Evolutionary conservation across 371 early-diverging fungal genomes (phyloP), one percentile per base, ranked within the genome.

Genomic region (Mucor ambiguus): DNA sequence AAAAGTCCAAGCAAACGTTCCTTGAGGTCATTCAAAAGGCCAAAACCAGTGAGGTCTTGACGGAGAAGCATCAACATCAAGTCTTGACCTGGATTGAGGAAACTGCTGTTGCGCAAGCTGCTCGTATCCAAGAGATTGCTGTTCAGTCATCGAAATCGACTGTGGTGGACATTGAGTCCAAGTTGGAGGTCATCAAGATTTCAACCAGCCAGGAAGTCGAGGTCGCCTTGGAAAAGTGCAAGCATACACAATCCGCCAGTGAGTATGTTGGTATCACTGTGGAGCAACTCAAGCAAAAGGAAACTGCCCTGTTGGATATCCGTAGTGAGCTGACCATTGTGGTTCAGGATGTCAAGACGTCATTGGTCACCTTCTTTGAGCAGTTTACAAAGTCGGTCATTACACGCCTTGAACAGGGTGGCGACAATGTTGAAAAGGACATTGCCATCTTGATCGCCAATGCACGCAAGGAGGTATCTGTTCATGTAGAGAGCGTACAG

Each of bases 61-160:
- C 60, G 26, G 61, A 64, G 14, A 44, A 46, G 18, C 57, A 74
- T 46, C 75, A 75, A 38, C 66, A 69, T 44, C 46, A 75, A 10
- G 49, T 69, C 9, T 26, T 75, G 8, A 44, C 52, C 52, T 75
- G 75, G 75, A 63, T 75, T 56, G 72, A 75, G 49, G 35, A 71
- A 38, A 75, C 67, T 8, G 69, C 49, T 20, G 43, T 63, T 55
- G 48, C 66, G 33, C 75, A 75, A 60, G 63, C 72, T 44, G 58
- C 64, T 24, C 69, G 75, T 22, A 69, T 75, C 44, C 67, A 72
- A 32, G 69, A 75, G 48, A 64, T 75, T 44, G 70, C 66, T 59
- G 58, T 66, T 2, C 29, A 55, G 12, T 60, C 64, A 16, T 44
- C 52, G 1, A 58, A 57, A 11, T 55, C 49, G 4, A 22, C 56